Conservation (phyloP, 805 yeast species). For the Metschnikowia koreensis region DNA sequence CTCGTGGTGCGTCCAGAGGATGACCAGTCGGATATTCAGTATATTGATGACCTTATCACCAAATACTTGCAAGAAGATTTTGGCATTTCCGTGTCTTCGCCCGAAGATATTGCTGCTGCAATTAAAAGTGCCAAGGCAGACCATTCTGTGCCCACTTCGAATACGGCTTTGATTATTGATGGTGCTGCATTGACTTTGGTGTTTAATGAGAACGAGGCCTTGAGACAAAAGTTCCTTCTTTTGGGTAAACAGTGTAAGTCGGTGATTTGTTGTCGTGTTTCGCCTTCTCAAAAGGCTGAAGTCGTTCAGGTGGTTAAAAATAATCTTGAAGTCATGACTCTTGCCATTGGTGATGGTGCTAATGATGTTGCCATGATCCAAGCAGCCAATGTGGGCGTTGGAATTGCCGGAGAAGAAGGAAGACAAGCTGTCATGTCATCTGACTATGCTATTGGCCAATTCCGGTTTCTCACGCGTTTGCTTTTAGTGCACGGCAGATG, state of each 20-base stretch:
- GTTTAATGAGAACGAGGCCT: constrained; percentile 41
- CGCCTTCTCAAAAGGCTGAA: constrained; percentile 85
- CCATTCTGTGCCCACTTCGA: constrained; percentile 67
- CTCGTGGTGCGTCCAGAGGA: constrained; percentile 56
- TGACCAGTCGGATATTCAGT: constrained; percentile 30
- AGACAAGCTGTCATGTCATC: constrained; percentile 87
- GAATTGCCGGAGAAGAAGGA: constrained; percentile 92
- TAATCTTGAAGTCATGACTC: constrained; percentile 73
- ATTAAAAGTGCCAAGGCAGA: constrained; percentile 48
- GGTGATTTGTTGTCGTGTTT: constrained; percentile 82
- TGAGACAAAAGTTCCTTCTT: constrained; percentile 53
- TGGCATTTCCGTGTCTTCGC: constrained; percentile 49
- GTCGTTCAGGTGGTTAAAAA: constrained; percentile 78
- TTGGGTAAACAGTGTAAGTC: constrained; percentile 79
- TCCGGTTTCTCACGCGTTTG: constrained; percentile 65
- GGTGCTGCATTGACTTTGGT: constrained; percentile 68
- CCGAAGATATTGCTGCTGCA: constrained; percentile 43
- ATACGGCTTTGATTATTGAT: constrained; percentile 71
- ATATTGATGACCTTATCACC: constrained; percentile 41
- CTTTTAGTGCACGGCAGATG: constrained; percentile 80
- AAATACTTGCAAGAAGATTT: constrained; percentile 50
- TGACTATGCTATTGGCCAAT: constrained; percentile 83
- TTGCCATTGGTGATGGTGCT: constrained; percentile 87
- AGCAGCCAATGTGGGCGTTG: constrained; percentile 84
- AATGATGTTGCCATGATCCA: constrained; percentile 92